These are phyloP conservation scores for Breynia disticha DNA, from an alignment of 441 rosid species.

Conservation along the genomic window DNA sequence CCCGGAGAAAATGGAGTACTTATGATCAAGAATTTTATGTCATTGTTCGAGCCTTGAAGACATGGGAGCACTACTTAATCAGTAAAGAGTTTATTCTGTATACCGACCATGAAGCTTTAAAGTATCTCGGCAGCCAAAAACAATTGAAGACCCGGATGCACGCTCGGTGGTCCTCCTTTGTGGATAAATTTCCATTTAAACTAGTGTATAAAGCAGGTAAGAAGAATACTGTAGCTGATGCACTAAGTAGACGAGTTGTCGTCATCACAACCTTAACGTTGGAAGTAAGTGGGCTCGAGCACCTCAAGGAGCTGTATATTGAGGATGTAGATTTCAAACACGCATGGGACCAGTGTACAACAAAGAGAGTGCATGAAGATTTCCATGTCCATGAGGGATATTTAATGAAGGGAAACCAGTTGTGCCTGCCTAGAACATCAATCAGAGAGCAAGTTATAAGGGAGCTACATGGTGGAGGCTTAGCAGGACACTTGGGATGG, in stretches of 20 bases:
- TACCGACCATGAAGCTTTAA: not conserved
- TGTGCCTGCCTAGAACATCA: constrained; percentile 1
- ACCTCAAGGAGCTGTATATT: not conserved
- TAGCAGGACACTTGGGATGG: not conserved
- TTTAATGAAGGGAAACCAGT: not conserved
- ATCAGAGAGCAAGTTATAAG: not conserved
- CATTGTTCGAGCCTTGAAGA: not conserved
- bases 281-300: not conserved
- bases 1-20: not conserved
- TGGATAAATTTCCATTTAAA: not conserved
- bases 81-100: not conserved
- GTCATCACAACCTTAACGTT: not conserved
- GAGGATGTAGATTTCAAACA: not conserved
- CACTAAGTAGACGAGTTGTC: not conserved
- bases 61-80: not conserved
- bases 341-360: not conserved
- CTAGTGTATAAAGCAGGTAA: not conserved
- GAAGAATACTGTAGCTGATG: not conserved
- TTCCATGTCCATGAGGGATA: not conserved
- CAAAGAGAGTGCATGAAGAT: not conserved
- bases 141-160: not conserved
- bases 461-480: not conserved
- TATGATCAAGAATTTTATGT: constrained; percentile 7
- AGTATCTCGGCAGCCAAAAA: not conserved
- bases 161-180: not conserved